Base-by-base conservation (phyloP, 768 basidiomycete genomes). In the Lactifluus volemus region DNA sequence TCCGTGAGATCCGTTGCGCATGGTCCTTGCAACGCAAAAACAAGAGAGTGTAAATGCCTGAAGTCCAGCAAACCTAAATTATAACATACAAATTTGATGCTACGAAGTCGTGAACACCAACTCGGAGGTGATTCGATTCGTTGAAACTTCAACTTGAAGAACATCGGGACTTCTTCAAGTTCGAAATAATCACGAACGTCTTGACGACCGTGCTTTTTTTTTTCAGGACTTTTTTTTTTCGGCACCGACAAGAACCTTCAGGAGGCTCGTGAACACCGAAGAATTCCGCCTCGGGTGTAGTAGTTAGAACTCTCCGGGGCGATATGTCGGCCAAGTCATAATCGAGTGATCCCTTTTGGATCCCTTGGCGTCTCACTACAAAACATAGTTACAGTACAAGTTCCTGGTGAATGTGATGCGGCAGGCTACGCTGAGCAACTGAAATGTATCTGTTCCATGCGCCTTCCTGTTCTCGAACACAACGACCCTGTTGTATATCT, bases 211-310 rank as follows among this genome's bases (percentile, higher is more conserved):
- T 44, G 74, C 89, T 25, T 25, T 25, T 25, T 25, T 93, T 95
- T 68, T 71, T 94, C 52, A 93, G 93, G 48, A 84, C 85, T 2
- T 25, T 25, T 25, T 4, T 92, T 96, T 71, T 84, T 86, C 45
- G 92, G 92, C 66, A 90, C 89, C 21, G 93, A 96, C 74, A 82
- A 85, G 68, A 83, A 81, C 50, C 82, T 89, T 96, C 52, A 25
- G 25, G 25, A 25, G 25, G 25, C 81, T 96, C 44, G 73, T 86
- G 67, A 91, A 91, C 70, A 77, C 91, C 5, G 89, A 93, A 63
- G 92, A 95, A 70, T 92, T 80, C 70, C 80, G 85, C 38, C 64
- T 81, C 34, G 71, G 68, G 19, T 60, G 72, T 5, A 66, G 70
- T 25, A 25, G 25, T 17, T 77, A 76, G 55, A 76, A 75, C 44